Evolutionary conservation across 2,329 filamentous ascomycete genomes (phyloP), one percentile per base, ranked within the genome.

Genomic region (Pseudogymnoascus sp.): DNA sequence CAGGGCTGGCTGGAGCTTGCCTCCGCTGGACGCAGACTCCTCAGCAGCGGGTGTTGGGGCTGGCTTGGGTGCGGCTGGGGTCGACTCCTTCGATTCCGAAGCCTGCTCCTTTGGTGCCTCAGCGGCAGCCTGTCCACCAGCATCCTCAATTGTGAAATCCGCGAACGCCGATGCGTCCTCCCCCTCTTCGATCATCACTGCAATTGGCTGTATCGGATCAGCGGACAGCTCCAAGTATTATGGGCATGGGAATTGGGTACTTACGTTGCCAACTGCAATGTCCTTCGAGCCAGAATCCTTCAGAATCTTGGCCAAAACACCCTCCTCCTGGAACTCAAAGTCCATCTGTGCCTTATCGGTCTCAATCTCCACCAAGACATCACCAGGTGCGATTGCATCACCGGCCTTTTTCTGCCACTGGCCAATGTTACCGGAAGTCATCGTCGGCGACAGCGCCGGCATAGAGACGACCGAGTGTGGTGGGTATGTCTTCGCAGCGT

Each of bases 341-440:
- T 99, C 94, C 94, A 99, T 99, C 82, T 97, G 94, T 68, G 94
- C 94, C 84, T 99, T 99, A 80, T 99, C 94, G 72, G 94, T 99
- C 84, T 99, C 94, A 73, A 97, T 96, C 83, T 96, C 92, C 70
- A 96, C 92, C 70, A 99, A 81, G 56, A 99, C 94, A 76, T 99
- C 94, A 75, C 94, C 94, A 61, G 95, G 92, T 64, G 85, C 81
- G 76, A 99, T 87, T 67, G 81, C 74, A 77, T 99, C 94, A 74
- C 94, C 94, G 69, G 87, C 83, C 82, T 97, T 95, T 85, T 97
- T 99, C 82, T 97, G 91, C 94, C 94, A 99, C 68, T 87, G 81
- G 72, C 94, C 95, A 77, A 99, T 96, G 81, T 96, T 96, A 76
- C 94, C 94, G 66, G 90, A 83, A 67, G 90, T 92, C 94, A 99